A percentile compares a stretch with the other conserved stretches of the same genome.
Conservation (phyloP, 2,329 filamentous ascomycete species). For the Helotiales sp. region DNA sequence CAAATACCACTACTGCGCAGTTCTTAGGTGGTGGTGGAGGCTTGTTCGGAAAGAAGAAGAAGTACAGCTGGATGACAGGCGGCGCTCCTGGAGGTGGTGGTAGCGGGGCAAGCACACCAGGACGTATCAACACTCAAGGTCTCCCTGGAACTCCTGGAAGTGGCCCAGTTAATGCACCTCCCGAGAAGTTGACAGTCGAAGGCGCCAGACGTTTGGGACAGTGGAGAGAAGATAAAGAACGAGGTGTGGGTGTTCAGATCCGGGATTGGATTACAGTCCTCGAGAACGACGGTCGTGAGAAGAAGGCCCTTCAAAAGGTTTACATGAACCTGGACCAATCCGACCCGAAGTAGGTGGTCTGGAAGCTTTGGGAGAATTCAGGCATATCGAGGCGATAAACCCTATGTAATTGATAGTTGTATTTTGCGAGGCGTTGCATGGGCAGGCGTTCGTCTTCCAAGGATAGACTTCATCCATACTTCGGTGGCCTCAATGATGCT, state of each 20-base stretch:
- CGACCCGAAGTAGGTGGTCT: conserved; percentile 43
- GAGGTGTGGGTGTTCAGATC: conserved; percentile 80
- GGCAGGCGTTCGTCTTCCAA: conserved; percentile 23
- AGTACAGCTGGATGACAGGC: conserved; percentile 77
- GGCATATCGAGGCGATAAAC: conserved; percentile 12
- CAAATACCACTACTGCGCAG: conserved; percentile 82
- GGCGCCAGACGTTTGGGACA: conserved; percentile 70
- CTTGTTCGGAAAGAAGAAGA: conserved; percentile 66
- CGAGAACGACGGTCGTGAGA: conserved; percentile 76
- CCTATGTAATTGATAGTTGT: conserved; percentile 28
- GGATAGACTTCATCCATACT: conserved; percentile 10
- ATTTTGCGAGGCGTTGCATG: conserved; percentile 35
- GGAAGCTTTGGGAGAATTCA: conserved; percentile 5
- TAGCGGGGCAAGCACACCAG: conserved; percentile 59
- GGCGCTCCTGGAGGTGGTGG: conserved; percentile 46
- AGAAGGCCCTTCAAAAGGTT: conserved; percentile 60
- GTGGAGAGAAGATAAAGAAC: conserved; percentile 78
- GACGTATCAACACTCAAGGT: conserved; percentile 41
- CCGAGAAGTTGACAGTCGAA: conserved; percentile 57
- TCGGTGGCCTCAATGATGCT: conserved; percentile 2
- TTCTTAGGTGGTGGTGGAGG: conserved; percentile 70
- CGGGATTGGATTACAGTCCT: conserved; percentile 81
- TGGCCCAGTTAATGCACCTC: conserved; percentile 44
- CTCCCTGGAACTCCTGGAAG: conserved; percentile 45
- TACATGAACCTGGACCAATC: conserved; percentile 39